Evolutionary conservation across 345 rosid species (phyloP), one percentile per base, ranked within the genome.

Genomic region (Pseudoturritis turrita): DNA sequence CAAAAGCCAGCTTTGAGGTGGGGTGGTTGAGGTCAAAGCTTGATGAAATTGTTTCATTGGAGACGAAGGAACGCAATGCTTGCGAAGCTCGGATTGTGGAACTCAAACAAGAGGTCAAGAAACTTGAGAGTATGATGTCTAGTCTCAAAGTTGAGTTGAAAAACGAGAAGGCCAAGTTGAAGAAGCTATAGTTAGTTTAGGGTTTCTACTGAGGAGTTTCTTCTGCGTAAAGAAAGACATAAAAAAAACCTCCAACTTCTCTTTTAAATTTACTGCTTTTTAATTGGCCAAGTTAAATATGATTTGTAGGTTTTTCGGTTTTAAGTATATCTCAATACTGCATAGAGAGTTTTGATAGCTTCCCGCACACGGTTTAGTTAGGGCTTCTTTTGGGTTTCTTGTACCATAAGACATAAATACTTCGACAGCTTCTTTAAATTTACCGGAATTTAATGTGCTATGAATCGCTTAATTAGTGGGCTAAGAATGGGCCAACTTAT

Each of bases 81-180:
- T 62, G 25, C 29, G 53, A 44, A 62, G 68, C 47, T 44, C 40
- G 53, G 25, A 18, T 62, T 11, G 5, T 28, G 52, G 40, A 62
- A 26, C 49, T 62, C 31, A 28, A 45, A 28, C 25, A 6, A 26
- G 26, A 62, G 17, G 25, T 70, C 17, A 11, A 46, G 11, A 12
- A 70, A 35, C 47, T 57, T 12, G 6, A 33, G 25, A 36, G 18
- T 10, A 9, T 58, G 33, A 22, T 35, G 36, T 33, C 36, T 33
- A 3, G 36, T 33, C 36, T 33, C 10, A 8, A 33, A 33, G 36
- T 33, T 33, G 36, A 33, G 36, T 7, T 33, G 36, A 33, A 33
- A 7, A 26, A n/a, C 18, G 74, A 58, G 39, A 35, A 58, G 40
- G n/a, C 6, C 10, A 70, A 46, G 47, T 46, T 70, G 58, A 70